Evolutionary conservation across 306 rosid genomes (phyloP).

Genomic region (Medicago lupulina): DNA sequence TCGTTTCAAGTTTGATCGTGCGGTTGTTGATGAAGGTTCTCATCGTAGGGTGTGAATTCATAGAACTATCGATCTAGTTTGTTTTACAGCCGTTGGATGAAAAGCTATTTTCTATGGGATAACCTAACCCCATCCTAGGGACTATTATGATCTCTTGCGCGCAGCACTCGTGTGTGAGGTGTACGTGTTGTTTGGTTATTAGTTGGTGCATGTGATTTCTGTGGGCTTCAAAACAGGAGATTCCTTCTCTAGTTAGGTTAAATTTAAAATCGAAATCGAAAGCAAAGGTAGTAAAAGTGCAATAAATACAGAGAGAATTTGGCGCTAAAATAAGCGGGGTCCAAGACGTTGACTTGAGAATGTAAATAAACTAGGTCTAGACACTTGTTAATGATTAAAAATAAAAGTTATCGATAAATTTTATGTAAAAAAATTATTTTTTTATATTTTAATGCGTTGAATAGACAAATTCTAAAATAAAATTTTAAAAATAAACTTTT

Average conservation of each 20-base stretch:
- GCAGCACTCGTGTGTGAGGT: not conserved
- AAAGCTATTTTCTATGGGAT: slow-evolving; percentile 40
- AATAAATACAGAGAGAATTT: slow-evolving; percentile 42
- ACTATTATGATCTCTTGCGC: slow-evolving; percentile 15
- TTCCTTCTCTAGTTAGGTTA: not conserved
- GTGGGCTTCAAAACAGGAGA: slow-evolving; percentile 28
- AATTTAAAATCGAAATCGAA: too few species aligned
- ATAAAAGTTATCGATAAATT: too few species aligned
- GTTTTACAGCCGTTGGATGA: slow-evolving; percentile 58
- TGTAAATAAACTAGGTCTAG: too few species aligned
- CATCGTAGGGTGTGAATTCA: slow-evolving; percentile 72
- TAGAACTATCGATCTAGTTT: slow-evolving; percentile 49
- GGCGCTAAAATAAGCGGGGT: slow-evolving; percentile 44
- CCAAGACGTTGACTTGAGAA: not conserved
- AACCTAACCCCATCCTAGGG: not conserved
- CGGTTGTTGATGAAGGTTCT: slow-evolving; percentile 25
- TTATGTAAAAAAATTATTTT: too few species aligned
- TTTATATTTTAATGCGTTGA: too few species aligned
- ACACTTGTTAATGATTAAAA: too few species aligned
- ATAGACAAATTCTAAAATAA: too few species aligned
- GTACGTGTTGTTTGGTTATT: slow-evolving; percentile 15
- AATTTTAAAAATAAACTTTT: too few species aligned
- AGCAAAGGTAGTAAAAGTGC: slow-evolving; percentile 28
- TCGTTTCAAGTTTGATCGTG: slow-evolving; percentile 38
- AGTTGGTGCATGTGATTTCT: not conserved